phyloP scores from a whole-genome alignment of 495 filamentous ascomycete genomes.

The Platismatia glauca region DNA sequence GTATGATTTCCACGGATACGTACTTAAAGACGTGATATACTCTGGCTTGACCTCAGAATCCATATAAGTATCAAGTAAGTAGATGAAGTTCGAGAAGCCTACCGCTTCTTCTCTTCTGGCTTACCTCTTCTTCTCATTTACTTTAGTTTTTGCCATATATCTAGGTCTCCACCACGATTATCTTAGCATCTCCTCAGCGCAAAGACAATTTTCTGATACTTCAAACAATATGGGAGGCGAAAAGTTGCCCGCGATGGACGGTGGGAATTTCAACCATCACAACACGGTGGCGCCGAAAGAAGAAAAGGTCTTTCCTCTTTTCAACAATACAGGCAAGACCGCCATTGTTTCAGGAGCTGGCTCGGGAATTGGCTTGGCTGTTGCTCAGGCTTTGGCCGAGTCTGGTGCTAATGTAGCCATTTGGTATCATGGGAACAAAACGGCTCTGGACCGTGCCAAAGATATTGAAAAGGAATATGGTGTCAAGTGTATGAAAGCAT shows the following conservation, averaged over 20 bases:
- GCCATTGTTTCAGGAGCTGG: slow-evolving; percentile 77
- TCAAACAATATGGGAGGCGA: background rate
- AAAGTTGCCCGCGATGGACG: slow-evolving; percentile 8
- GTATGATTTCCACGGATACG: too few species aligned
- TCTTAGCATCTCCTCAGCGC: background rate
- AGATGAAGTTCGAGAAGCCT: background rate
- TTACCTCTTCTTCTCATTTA: background rate
- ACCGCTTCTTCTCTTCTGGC: background rate
- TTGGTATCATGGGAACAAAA: slow-evolving; percentile 75
- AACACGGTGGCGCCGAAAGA: slow-evolving; percentile 52
- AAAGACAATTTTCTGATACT: background rate
- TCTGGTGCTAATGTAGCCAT: slow-evolving; percentile 82
- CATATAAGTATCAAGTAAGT: too few species aligned
- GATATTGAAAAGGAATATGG: slow-evolving; percentile 67
- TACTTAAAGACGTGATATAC: too few species aligned
- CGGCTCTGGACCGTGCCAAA: slow-evolving; percentile 57
- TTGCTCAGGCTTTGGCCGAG: slow-evolving; percentile 71
- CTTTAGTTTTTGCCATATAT: background rate
- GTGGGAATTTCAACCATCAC: slow-evolving; percentile 46
- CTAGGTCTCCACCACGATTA: background rate
- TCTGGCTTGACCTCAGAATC: too few species aligned
- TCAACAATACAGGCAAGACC: slow-evolving; percentile 75
- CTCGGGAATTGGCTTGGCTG: slow-evolving; percentile 69
- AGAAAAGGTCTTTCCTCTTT: slow-evolving; percentile 62
- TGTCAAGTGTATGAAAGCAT: slow-evolving; percentile 56